Conservation (phyloP, 2,329 filamentous ascomycete species). For the Aciculosporium take region DNA sequence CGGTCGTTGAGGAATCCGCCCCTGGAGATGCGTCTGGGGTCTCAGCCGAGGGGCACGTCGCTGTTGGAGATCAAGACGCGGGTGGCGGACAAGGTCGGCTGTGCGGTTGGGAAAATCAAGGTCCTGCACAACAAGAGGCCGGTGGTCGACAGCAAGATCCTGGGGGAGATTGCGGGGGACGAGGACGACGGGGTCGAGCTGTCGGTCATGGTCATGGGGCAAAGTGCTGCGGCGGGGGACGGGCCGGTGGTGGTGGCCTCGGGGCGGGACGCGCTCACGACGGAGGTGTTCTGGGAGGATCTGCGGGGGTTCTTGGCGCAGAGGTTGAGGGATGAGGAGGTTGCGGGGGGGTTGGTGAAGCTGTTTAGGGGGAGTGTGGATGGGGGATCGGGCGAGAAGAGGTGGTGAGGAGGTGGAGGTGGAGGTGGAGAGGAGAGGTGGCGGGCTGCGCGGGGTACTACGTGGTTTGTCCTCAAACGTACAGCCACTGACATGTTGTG, state of each 20-base stretch:
- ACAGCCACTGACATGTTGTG: no score
- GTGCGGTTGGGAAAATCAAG: constrained; percentile 68
- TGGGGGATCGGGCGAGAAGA: constrained; percentile 36
- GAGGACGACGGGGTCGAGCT: constrained; percentile 48
- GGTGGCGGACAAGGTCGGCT: constrained; percentile 47
- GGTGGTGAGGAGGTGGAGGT: not conserved
- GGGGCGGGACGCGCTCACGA: constrained; percentile 50
- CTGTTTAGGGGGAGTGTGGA: constrained; percentile 58
- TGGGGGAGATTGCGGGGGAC: constrained; percentile 56
- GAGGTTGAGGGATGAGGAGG: constrained; percentile 55
- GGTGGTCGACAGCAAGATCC: constrained; percentile 58
- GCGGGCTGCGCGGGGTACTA: no score
- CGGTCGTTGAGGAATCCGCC: constrained; percentile 66
- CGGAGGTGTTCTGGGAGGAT: constrained; percentile 75
- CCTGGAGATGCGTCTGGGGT: constrained; percentile 51
- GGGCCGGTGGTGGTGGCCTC: constrained; percentile 20
- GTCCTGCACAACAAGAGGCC: constrained; percentile 81
- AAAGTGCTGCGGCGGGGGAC: constrained; percentile 41
- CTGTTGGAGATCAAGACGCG: constrained; percentile 64
- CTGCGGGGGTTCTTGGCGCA: constrained; percentile 67
- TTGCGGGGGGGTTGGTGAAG: constrained; percentile 47
- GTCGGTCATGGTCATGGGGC: constrained; percentile 75
- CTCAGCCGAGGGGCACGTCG: constrained; percentile 52
- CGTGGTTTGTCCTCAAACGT: no score
- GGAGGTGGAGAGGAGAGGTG: no score